phyloP scores from a whole-genome alignment of 2,329 filamentous ascomycete species.

The Triangularia setosa region DNA sequence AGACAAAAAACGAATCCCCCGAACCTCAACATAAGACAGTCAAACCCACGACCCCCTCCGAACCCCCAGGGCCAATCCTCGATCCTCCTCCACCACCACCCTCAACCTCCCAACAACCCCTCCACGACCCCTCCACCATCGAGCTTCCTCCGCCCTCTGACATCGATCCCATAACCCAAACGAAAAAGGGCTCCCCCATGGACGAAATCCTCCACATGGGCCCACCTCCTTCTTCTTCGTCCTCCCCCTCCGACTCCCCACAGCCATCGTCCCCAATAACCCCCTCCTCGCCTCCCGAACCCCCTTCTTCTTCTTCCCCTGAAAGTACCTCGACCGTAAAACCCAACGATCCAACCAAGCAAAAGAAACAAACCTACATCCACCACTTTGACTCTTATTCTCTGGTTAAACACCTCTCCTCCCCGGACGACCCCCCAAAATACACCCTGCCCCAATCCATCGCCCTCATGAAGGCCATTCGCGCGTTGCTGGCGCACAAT shows the following conservation, averaged over 20 bases:
- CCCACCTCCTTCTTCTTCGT: constrained; percentile 27
- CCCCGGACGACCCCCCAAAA: constrained; percentile 60
- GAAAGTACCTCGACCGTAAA: not conserved
- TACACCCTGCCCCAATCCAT: constrained; percentile 74
- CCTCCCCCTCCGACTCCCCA: no score
- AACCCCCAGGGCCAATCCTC: not conserved
- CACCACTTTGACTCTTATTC: constrained; percentile 97
- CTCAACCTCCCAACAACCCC: constrained; percentile 16
- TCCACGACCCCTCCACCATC: constrained; percentile 24
- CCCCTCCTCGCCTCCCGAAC: not conserved
- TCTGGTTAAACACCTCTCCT: constrained; percentile 74
- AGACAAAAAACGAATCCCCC: not conserved
- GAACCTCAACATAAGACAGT: constrained; percentile 9
- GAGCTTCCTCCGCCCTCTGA: constrained; percentile 23
- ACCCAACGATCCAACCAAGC: constrained; percentile 43
- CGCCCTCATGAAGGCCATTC: constrained; percentile 88
- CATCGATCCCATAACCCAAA: constrained; percentile 18
- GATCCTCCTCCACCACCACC: constrained; percentile 10
- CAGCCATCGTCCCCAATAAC: not conserved
- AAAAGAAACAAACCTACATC: constrained; percentile 74
- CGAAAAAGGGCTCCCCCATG: constrained; percentile 44
- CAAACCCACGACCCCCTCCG: constrained; percentile 11
- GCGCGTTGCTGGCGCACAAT: constrained; percentile 71
- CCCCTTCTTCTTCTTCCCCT: not conserved
- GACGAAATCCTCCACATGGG: constrained; percentile 46